A percentile compares a stretch with the other conserved stretches of the same genome.
These are phyloP conservation scores for Mallotus nudiflorus DNA, from an alignment of 345 rosid genomes.

Conservation along the genomic window DNA sequence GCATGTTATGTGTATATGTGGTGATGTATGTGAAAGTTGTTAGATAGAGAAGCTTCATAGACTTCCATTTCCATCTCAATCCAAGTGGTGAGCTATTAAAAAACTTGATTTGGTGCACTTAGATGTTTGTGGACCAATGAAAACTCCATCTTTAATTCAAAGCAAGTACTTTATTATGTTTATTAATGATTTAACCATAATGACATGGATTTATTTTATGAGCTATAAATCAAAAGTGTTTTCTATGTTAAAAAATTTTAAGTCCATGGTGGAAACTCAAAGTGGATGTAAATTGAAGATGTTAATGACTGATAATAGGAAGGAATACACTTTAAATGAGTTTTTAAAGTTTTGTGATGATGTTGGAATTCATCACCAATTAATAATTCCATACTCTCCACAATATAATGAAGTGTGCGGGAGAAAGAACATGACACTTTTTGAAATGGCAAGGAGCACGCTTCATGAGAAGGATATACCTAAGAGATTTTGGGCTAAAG, in stretches of 20 bases:
- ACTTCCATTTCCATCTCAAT: background rate
- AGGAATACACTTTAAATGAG: background rate
- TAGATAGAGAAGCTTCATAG: background rate
- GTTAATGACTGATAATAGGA: background rate
- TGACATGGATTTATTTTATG: background rate
- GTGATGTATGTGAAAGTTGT: background rate
- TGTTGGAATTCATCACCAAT: background rate
- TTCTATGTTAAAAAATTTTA: background rate
- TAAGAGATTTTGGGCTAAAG: background rate
- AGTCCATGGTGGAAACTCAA: background rate
- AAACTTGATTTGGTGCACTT: background rate
- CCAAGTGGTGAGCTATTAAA: rapidly evolving
- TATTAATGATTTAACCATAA: background rate
- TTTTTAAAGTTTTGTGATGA: conserved; percentile 3
- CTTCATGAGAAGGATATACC: background rate
- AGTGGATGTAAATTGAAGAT: background rate
- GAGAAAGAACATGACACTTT: background rate
- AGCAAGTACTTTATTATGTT: background rate
- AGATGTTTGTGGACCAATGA: conserved; percentile 5
- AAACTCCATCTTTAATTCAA: background rate
- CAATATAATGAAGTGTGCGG: background rate
- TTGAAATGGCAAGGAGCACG: background rate
- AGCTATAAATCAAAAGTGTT: background rate
- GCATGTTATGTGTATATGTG: background rate
- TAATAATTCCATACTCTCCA: background rate